Percentiles rank a stretch among this genome's conserved stretches.
Conservation (phyloP, 345 rosid species). For the Eucalyptus urophylla region DNA sequence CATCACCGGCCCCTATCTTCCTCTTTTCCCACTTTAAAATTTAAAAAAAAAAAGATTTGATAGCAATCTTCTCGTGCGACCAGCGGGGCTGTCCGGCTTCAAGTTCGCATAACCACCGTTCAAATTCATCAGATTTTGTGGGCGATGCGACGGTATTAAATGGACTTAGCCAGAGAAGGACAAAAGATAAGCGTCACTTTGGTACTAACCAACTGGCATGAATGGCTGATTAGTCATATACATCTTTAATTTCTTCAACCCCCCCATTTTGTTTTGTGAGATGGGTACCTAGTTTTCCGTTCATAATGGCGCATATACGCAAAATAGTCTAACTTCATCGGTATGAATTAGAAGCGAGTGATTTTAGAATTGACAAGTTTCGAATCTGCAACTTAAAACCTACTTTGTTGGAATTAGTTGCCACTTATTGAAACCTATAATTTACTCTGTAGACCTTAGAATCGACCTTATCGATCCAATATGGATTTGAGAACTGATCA, state of each 20-base stretch:
- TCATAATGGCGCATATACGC: neutral
- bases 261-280: neutral
- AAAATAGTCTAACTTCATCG: rapidly evolving
- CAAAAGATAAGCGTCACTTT: neutral
- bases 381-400: rapidly evolving
- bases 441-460: no score
- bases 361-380: rapidly evolving
- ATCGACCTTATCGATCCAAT: neutral
- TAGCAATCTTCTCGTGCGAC: neutral
- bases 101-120: neutral
- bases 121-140: neutral
- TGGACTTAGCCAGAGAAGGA: neutral
- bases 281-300: neutral
- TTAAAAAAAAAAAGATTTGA: neutral
- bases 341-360: neutral
- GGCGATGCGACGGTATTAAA: neutral
- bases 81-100: neutral
- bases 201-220: neutral
- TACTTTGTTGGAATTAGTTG: no score
- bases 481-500: rapidly evolving
- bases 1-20: neutral
- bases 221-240: neutral
- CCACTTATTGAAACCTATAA: no score
- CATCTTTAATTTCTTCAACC: neutral
- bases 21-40: neutral